phyloP scores from a whole-genome alignment of 2,329 filamentous ascomycete species.

The Alternaria tenuissima region DNA sequence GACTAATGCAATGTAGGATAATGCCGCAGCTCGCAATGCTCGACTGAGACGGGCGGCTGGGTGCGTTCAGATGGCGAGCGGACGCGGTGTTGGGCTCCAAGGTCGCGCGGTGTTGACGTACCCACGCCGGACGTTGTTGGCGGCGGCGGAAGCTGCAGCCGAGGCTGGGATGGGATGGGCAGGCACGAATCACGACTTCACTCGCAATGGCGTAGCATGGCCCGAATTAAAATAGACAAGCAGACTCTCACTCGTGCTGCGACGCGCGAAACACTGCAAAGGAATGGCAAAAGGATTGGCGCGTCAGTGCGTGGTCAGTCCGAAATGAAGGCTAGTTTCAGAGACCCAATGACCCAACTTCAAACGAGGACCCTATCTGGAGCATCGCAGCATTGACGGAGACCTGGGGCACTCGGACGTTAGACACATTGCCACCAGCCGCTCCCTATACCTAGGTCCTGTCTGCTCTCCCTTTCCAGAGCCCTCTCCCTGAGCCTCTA shows the following conservation, averaged over 20 bases:
- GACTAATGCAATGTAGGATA: conserved; percentile 4
- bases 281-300: conserved; percentile 25
- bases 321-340: conserved; percentile 24
- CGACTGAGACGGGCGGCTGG: background rate
- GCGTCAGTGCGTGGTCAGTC: conserved; percentile 23
- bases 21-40: conserved; percentile 3
- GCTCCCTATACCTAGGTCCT: conserved; percentile 20
- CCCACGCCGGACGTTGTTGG: conserved; percentile 15
- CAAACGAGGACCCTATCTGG: conserved; percentile 25
- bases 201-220: conserved; percentile 10
- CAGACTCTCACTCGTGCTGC: conserved; percentile 15
- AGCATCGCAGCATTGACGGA: conserved; percentile 19
- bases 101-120: conserved; percentile 3
- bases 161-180: conserved; percentile 16
- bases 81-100: conserved; percentile 5
- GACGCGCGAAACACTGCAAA: conserved; percentile 28
- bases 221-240: conserved; percentile 12
- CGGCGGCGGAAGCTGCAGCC: conserved; percentile 32
- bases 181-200: conserved; percentile 7
- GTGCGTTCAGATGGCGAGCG: background rate
- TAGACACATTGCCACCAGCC: conserved; percentile 30
- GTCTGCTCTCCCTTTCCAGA: conserved; percentile 6
- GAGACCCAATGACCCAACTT: conserved; percentile 26
- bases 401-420: conserved; percentile 28
- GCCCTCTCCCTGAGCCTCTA: background rate